Percentiles rank a stretch among this genome's conserved stretches.
Conservation (phyloP, 2,329 filamentous ascomycete species). For the Penicillium sp. region DNA sequence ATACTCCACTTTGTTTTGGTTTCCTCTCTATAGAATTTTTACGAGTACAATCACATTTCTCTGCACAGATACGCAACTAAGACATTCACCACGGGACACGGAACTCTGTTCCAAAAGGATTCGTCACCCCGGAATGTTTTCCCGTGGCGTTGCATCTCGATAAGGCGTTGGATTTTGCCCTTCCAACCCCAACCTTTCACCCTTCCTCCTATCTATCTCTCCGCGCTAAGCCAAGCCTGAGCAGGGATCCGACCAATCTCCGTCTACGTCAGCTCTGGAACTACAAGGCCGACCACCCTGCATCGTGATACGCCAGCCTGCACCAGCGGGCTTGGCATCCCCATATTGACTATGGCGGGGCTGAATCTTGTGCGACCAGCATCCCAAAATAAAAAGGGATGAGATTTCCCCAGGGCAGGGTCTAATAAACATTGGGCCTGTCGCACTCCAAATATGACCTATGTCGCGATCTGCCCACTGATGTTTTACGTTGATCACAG, state of each 20-base stretch:
- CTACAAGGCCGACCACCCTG: slow-evolving; percentile 3
- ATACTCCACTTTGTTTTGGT: neutral
- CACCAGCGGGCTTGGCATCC: slow-evolving; percentile 11
- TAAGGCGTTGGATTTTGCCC: slow-evolving; percentile 1
- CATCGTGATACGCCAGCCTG: slow-evolving; percentile 9
- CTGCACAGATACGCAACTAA: neutral
- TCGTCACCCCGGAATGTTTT: slow-evolving; percentile 20
- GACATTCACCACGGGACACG: neutral
- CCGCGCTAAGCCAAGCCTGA: slow-evolving; percentile 8
- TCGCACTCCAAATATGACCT: neutral
- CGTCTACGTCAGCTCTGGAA: slow-evolving; percentile 20
- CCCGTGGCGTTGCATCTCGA: slow-evolving; percentile 9
- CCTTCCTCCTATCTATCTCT: slow-evolving; percentile 8
- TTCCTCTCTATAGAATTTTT: neutral
- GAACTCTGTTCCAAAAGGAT: slow-evolving; percentile 12
- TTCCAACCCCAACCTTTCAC: slow-evolving; percentile 4
- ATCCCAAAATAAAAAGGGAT: neutral
- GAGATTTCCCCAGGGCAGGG: neutral
- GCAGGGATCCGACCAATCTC: slow-evolving; percentile 6
- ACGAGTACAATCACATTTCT: neutral
- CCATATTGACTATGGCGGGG: slow-evolving; percentile 4
- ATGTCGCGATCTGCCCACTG: neutral
- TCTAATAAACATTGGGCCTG: neutral
- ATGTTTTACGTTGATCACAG: slow-evolving; percentile 9
- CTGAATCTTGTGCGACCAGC: neutral